phyloP scores from a whole-genome alignment of 257 asterid genomes.

The Lycium barbarum region DNA sequence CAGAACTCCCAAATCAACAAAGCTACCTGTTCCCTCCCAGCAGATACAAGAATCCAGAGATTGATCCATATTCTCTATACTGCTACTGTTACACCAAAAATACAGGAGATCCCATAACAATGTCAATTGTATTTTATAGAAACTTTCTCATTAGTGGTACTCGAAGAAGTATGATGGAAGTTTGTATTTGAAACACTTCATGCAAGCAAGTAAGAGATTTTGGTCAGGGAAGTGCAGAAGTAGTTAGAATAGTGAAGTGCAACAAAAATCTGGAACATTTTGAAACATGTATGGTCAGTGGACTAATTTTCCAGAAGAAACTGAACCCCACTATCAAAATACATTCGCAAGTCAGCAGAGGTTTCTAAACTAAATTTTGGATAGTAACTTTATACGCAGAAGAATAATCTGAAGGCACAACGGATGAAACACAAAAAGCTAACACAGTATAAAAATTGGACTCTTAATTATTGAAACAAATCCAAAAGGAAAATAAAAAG shows the following conservation, averaged over 20 bases:
- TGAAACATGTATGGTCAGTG: not conserved
- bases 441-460: not conserved
- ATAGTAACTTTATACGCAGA: not conserved
- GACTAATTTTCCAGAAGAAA: slow-evolving; percentile 12
- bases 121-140: not conserved
- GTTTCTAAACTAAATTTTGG: not conserved
- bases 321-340: not conserved
- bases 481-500: not conserved
- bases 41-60: too few species aligned
- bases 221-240: not conserved
- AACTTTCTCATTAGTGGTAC: not conserved
- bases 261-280: not conserved
- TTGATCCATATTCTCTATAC: too few species aligned
- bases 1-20: too few species aligned
- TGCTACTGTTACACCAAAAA: too few species aligned
- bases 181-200: not conserved
- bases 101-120: not conserved
- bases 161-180: not conserved
- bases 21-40: too few species aligned
- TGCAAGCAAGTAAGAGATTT: not conserved
- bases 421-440: not conserved
- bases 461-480: not conserved
- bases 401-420: not conserved
- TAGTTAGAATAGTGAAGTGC: not conserved
- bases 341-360: not conserved